These are phyloP conservation scores for Guillardia theta DNA, from an alignment of 78 protist species.

Conservation along the genomic window DNA sequence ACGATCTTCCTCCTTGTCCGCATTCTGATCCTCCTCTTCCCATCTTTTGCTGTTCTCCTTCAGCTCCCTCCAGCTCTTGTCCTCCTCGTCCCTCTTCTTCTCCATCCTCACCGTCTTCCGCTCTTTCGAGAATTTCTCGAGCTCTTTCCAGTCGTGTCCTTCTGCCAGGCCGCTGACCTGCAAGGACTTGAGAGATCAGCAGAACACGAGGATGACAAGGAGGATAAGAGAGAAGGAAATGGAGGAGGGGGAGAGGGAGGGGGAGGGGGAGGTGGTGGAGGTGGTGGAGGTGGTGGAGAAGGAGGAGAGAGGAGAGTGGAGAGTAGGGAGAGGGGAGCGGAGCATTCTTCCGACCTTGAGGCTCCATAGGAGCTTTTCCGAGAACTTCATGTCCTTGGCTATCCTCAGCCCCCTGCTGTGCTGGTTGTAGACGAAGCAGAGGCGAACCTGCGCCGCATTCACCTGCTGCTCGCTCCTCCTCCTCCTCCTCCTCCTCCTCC, in stretches of 20 bases:
- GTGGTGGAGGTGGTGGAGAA: background rate
- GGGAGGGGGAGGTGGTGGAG: background rate
- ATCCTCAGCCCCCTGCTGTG: background rate
- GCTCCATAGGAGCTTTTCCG: conserved; percentile 9
- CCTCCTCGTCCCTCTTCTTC: too few species aligned
- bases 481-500: too few species aligned
- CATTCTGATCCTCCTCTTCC: too few species aligned
- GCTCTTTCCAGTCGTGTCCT: background rate
- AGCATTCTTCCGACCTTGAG: background rate
- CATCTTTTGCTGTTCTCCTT: too few species aligned
- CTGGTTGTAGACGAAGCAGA: background rate
- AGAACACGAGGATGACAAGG: background rate
- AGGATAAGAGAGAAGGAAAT: background rate
- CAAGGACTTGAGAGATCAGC: background rate
- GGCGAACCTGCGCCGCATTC: too few species aligned
- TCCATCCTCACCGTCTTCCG: too few species aligned
- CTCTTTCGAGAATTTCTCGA: background rate
- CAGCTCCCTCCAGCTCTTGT: too few species aligned
- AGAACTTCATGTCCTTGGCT: background rate
- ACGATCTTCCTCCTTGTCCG: too few species aligned
- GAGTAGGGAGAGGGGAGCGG: background rate
- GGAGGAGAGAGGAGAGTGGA: background rate
- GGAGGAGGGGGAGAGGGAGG: background rate
- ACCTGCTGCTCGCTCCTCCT: too few species aligned
- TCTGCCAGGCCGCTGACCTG: background rate